These are phyloP conservation scores for Cordyceps tenuipes DNA, from an alignment of 2,329 filamentous ascomycete species.

Conservation along the genomic window DNA sequence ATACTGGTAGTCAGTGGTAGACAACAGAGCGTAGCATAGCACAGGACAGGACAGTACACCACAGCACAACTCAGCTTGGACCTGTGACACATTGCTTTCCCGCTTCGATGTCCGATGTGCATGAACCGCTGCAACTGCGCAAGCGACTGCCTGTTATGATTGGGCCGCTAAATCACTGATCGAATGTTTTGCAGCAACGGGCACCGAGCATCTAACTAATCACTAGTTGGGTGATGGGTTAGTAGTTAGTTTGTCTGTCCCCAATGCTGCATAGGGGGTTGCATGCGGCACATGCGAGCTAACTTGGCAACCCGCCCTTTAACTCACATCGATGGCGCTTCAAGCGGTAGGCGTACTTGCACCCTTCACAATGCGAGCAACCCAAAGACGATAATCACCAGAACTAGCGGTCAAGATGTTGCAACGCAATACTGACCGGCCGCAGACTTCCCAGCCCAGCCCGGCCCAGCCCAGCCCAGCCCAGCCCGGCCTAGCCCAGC, in stretches of 20 bases:
- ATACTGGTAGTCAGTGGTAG: no score
- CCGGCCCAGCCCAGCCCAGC: neutral
- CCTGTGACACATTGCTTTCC: neutral
- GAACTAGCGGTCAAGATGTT: slow-evolving; percentile 8
- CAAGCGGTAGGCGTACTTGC: slow-evolving; percentile 4
- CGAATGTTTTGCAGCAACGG: slow-evolving; percentile 10
- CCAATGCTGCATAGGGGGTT: neutral
- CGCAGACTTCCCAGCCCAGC: neutral
- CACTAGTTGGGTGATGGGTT: no score
- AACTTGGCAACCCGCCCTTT: neutral
- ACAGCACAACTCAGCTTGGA: neutral
- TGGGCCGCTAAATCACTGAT: slow-evolving; percentile 7
- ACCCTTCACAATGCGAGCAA: neutral
- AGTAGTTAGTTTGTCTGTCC: neutral
- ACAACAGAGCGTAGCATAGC: no score
- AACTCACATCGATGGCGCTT: slow-evolving; percentile 5
- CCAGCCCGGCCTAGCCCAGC: neutral
- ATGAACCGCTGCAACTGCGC: slow-evolving; percentile 8
- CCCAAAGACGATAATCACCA: neutral
- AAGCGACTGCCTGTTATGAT: neutral
- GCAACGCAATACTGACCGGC: slow-evolving; percentile 2
- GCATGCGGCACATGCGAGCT: neutral
- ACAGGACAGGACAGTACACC: neutral
- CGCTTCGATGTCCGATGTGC: neutral
- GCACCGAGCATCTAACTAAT: neutral